Base-by-base conservation (phyloP, 164 flowering plant species). In the Dillenia turbinata region DNA sequence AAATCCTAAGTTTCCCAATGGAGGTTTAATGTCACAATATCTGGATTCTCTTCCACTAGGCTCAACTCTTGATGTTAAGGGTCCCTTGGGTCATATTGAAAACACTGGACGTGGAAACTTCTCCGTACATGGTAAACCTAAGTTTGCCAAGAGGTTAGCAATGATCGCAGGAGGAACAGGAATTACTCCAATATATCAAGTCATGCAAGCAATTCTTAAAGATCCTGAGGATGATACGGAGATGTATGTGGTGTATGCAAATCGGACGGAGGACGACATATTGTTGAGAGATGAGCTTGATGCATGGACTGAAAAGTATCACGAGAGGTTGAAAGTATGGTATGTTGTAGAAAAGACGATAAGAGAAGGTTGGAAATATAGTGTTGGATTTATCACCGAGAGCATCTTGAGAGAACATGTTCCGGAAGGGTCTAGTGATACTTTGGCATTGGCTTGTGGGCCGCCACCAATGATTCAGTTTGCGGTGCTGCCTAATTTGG, bases 101-200 rank as follows among this genome's bases (percentile, higher is more conserved):
- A 91, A 95, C 73, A 72, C 61, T 0, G 94, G 96, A 4, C 73
- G 73, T 0, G 97, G 99, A 0, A 75, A 78, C 63, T 91, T 95
- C 67, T 19, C 52, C 2, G 94, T 88, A 48, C 81, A 79, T 49
- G 92, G 96, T 17, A 79, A 88, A 52, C 85, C 71, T 13, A 85
- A 79, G 83, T 82, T 71, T 57, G 96, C 88, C 19, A 85, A 77
- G 72, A 73, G 75, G 65, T 77, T 95, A 1, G 83, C 96, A 8
- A 91, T 95, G 99, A 10, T 91, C 2, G 90, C 99, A 5, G 99
- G 99, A 12, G 99, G 99, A 24, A 86, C 97, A 0, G 97, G 99
- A 2, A 95, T 95, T 63, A 95, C 99, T 0, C 99, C 99, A 0
- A 79, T 95, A 0, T 95, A 95, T 62, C 99, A 95, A 63, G 82